A percentile compares a stretch with the other conserved stretches of the same genome.
Conservation (phyloP, 257 asterid species). For the Asclepias syriaca region DNA sequence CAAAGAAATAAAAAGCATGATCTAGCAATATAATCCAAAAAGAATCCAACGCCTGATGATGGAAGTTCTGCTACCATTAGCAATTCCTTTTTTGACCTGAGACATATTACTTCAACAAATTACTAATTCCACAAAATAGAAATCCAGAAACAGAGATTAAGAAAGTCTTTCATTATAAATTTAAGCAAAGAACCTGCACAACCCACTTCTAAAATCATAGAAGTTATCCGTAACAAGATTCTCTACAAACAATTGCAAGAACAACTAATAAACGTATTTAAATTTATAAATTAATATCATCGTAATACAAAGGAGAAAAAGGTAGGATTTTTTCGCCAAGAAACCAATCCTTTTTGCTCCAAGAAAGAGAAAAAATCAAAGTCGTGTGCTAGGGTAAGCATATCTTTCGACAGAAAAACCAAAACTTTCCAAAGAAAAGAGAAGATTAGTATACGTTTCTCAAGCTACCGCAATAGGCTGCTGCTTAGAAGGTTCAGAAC, state of each 20-base stretch:
- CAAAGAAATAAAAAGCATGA: background rate
- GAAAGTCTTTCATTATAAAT: too few relatives aligned
- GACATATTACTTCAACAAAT: background rate
- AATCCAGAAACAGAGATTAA: background rate
- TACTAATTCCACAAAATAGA: background rate
- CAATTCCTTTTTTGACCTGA: background rate
- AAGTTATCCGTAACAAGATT: too few relatives aligned
- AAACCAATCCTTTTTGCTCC: too few relatives aligned
- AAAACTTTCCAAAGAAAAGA: conserved; percentile 17
- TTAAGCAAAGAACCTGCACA: background rate
- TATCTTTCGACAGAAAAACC: background rate
- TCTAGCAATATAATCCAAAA: background rate
- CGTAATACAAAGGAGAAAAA: background rate
- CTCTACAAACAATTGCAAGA: background rate
- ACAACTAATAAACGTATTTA: background rate
- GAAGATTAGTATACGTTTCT: conserved; percentile 8
- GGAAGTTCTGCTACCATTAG: background rate
- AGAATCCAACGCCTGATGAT: background rate
- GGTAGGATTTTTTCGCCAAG: background rate
- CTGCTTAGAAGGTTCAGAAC: conserved; percentile 42
- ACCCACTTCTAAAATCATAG: background rate
- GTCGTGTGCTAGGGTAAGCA: background rate
- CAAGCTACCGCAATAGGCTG: conserved; percentile 76
- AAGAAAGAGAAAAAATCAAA: background rate
- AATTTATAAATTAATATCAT: background rate